Evolutionary conservation across 139 green algal species (phyloP).

Genomic region (Chloropicon primus): DNA sequence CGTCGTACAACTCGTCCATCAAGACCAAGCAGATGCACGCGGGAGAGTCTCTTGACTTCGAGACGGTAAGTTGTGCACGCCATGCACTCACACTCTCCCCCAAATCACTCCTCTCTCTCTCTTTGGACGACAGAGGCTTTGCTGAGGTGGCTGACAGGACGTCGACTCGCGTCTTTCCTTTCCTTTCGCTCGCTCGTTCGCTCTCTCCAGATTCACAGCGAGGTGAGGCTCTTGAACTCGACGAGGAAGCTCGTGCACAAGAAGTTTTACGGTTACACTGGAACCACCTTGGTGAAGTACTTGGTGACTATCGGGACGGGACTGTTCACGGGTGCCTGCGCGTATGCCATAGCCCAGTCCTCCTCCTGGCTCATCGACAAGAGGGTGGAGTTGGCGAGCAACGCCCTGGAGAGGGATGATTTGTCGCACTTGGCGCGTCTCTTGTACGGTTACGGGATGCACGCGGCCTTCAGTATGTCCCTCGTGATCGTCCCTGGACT

Average conservation of each 20-base stretch:
- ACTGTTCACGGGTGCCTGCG: conserved; percentile 40
- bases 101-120: too few species aligned
- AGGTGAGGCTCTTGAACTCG: neutral
- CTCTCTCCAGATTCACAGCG: neutral
- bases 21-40: neutral
- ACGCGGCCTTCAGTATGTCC: conserved; percentile 22
- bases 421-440: neutral
- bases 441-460: conserved; percentile 14
- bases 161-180: too few species aligned
- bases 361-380: neutral
- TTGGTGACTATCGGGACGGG: conserved; percentile 45
- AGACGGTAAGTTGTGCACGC: too few species aligned
- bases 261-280: conserved; percentile 44
- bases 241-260: neutral
- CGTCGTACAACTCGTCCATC: neutral
- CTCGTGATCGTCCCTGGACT: conserved; percentile 17
- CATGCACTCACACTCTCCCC: too few species aligned
- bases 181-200: too few species aligned
- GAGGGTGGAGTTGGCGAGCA: neutral
- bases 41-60: neutral
- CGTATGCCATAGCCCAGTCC: conserved; percentile 19
- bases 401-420: neutral
- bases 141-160: too few species aligned
- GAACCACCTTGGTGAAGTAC: conserved; percentile 50
- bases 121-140: too few species aligned